Base-by-base conservation (phyloP, 2,329 filamentous ascomycete genomes). In the Pestalotiopsis sp. region DNA sequence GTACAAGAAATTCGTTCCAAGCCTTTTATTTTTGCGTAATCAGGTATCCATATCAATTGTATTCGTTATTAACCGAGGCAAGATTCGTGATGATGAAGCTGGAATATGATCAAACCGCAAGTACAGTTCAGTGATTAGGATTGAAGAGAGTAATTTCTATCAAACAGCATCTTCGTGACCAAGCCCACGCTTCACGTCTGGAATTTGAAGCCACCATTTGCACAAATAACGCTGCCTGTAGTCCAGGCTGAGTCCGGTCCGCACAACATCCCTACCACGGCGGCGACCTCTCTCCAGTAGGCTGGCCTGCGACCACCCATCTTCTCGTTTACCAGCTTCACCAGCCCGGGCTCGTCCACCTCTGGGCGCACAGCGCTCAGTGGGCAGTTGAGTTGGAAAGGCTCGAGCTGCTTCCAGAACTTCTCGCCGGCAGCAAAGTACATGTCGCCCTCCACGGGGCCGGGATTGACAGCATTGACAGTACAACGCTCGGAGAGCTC, bases 171-270 rank as follows among this genome's bases (percentile, higher is more conserved):
- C 25, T 25, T 75, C 38, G 9, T 41, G 38, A 6, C 13, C 38
- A 41, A 41, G 13, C 38, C 13, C 38, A 14, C 38, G 4, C 38
- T 4, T 41, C 13, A 41, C 3, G 38, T 41, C 40, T 41, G 40
- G 40, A 41, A 41, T 41, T 41, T 41, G 40, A 41, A 41, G 9
- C 82, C 81, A 3, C 91, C 91, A 73, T 93, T 93, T 14, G 90
- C 90, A 79, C 89, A 92, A n/a, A 93, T 84, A 40, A 92, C 87
- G 75, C 88, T 91, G 4, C 91, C 91, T 1, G 91, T 93, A 68
- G 89, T 90, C 90, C 91, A 93, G 2, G 84, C 87, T 52, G 84
- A 85, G 78, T 93, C 91, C 12, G 85, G 85, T 6, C 86, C 87
- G 76, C 91, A 93, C 56, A 93, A 81, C 90, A 93, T 92, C 9